A percentile compares a stretch with the other conserved stretches of the same genome.
Conservation (phyloP, 345 rosid genomes). For the Geranium rotundifolium region DNA sequence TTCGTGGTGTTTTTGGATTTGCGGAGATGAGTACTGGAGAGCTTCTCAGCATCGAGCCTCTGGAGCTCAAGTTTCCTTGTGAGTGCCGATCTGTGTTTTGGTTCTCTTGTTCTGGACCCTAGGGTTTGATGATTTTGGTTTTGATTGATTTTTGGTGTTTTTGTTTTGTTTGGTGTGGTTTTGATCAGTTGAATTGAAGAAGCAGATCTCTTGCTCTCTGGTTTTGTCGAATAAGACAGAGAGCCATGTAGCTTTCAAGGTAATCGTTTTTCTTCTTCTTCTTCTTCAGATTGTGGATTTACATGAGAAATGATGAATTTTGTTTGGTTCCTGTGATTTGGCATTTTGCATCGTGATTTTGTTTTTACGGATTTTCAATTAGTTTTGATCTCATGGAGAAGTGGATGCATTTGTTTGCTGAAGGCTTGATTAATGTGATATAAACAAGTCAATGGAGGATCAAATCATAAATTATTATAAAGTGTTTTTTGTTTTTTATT, state of each 20-base stretch:
- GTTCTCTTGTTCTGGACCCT: neutral
- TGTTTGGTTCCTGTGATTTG: too few species aligned
- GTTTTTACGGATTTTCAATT: too few species aligned
- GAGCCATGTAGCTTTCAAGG: constrained; percentile 70
- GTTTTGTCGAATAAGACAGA: constrained; percentile 59
- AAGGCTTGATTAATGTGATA: too few species aligned
- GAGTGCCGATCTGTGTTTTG: constrained; percentile 10
- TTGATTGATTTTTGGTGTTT: constrained; percentile 9
- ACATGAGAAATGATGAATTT: too few species aligned
- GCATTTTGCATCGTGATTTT: too few species aligned
- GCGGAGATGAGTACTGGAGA: constrained; percentile 52
- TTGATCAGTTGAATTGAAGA: constrained; percentile 61
- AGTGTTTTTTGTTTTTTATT: too few species aligned
- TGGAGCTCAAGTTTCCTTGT: constrained; percentile 75
- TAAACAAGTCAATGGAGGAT: too few species aligned
- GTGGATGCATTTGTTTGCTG: too few species aligned
- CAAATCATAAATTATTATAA: too few species aligned
- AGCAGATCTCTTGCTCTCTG: constrained; percentile 81
- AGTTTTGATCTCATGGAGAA: too few species aligned
- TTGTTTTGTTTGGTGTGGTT: constrained; percentile 4
- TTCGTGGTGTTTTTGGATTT: too few species aligned
- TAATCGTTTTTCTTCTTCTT: constrained; percentile 8
- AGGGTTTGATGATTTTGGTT: constrained; percentile 14
- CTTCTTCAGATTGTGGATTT: too few species aligned
- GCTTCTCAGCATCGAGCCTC: constrained; percentile 63